A percentile compares a stretch with the other conserved stretches of the same genome.
Conservation (phyloP, 2,329 filamentous ascomycete species). For the Chaetomium globosum region DNA sequence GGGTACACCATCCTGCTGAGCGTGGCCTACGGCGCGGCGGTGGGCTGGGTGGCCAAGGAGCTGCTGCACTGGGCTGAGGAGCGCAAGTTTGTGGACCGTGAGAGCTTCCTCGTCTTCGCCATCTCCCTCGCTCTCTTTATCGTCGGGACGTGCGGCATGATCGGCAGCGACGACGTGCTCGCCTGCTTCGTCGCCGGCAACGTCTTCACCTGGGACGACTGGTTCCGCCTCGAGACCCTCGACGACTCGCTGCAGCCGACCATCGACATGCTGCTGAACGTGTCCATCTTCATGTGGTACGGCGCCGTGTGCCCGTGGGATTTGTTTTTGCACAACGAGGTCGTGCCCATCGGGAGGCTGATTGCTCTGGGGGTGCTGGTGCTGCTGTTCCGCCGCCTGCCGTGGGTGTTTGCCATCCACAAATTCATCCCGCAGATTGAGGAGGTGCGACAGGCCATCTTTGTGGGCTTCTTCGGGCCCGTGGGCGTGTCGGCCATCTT, state of each 20-base stretch:
- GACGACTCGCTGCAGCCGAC: slow-evolving; percentile 94
- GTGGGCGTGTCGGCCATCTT: slow-evolving; percentile 88
- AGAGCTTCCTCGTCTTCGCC: slow-evolving; percentile 85
- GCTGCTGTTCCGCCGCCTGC: slow-evolving; percentile 74
- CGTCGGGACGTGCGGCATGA: slow-evolving; percentile 80
- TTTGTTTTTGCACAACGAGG: slow-evolving; percentile 64
- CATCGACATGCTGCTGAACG: slow-evolving; percentile 91
- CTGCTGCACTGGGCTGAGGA: slow-evolving; percentile 83
- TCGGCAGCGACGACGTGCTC: slow-evolving; percentile 86
- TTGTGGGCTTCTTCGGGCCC: slow-evolving; percentile 91
- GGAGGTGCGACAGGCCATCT: slow-evolving; percentile 71
- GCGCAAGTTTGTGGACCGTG: slow-evolving; percentile 77
- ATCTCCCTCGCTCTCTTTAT: slow-evolving; percentile 86
- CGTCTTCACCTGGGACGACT: slow-evolving; percentile 88
- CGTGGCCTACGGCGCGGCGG: slow-evolving; percentile 71
- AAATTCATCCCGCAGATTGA: slow-evolving; percentile 79
- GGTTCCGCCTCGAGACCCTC: slow-evolving; percentile 82
- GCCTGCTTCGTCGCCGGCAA: slow-evolving; percentile 94
- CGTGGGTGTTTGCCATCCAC: slow-evolving; percentile 73
- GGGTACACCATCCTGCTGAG: slow-evolving; percentile 80
- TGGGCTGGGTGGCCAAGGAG: slow-evolving; percentile 81
- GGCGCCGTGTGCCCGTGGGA: slow-evolving; percentile 83
- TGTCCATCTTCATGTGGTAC: slow-evolving; percentile 87
- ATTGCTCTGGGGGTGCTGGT: slow-evolving; percentile 74
- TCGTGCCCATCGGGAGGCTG: slow-evolving; percentile 74